Percentiles rank a stretch among this genome's conserved stretches.
Conservation (phyloP, 2,329 filamentous ascomycete species). For the Diaporthe ampelina region DNA sequence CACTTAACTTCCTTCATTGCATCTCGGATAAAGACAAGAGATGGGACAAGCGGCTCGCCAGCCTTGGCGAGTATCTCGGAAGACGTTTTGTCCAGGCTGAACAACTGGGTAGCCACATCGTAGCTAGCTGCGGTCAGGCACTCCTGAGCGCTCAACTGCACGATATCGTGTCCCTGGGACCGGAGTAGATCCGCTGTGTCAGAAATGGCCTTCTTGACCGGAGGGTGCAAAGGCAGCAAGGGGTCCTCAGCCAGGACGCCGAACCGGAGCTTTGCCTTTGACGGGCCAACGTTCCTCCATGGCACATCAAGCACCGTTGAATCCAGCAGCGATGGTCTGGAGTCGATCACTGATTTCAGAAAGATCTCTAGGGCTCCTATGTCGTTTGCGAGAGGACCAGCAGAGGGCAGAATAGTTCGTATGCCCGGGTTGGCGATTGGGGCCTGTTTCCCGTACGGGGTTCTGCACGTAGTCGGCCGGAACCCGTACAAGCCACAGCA, state of each 20-base stretch:
- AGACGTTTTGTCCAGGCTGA: conserved; percentile 38
- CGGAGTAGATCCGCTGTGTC: conserved; percentile 13
- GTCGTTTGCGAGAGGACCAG: conserved; percentile 41
- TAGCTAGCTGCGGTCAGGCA: conserved; percentile 33
- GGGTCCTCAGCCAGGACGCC: conserved; percentile 42
- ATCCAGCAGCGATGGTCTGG: conserved; percentile 39
- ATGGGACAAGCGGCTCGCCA: conserved; percentile 40
- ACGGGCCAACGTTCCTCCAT: conserved; percentile 23
- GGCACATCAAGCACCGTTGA: conserved; percentile 38
- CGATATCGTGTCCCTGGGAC: conserved; percentile 34
- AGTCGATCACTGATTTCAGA: conserved; percentile 39
- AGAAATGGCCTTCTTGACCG: conserved; percentile 31
- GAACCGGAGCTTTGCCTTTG: conserved; percentile 25
- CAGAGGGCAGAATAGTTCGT: conserved; percentile 35
- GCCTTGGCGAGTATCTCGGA: conserved; percentile 24
- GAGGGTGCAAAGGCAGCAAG: conserved; percentile 40
- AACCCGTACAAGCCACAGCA: conserved; percentile 44
- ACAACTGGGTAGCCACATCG: conserved; percentile 37
- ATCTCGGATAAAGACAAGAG: neutral
- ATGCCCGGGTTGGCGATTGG: conserved; percentile 38
- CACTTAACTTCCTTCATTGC: conserved; percentile 34
- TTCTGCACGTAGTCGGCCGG: conserved; percentile 38
- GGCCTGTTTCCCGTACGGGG: conserved; percentile 41
- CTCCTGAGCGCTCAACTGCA: conserved; percentile 23
- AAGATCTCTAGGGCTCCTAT: conserved; percentile 39